These are phyloP conservation scores for Voacanga thouarsii DNA, from an alignment of 257 asterid genomes.

Conservation along the genomic window DNA sequence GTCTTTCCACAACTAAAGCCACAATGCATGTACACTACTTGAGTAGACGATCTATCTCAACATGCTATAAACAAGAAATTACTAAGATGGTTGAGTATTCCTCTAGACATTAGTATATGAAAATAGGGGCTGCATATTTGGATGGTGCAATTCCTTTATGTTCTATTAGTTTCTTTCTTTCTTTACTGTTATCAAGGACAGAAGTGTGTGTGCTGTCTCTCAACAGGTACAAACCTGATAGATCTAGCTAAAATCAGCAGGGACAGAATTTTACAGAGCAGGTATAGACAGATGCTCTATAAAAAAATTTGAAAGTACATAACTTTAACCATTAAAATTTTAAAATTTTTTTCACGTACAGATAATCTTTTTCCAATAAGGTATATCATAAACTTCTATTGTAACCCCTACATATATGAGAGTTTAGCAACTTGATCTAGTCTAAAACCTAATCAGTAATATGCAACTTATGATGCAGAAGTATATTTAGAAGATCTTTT, in stretches of 20 bases:
- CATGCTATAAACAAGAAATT: background rate
- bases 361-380: no score
- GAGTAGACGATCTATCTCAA: conserved; percentile 1
- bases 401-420: background rate
- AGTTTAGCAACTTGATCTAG: background rate
- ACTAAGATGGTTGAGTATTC: background rate
- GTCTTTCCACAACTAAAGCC: background rate
- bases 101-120: no score
- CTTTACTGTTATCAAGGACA: background rate
- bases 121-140: background rate
- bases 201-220: no score
- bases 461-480: background rate
- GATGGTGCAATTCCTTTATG: background rate
- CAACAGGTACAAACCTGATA: no score
- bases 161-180: background rate
- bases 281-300: background rate
- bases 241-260: background rate
- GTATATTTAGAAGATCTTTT: background rate
- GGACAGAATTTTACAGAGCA: background rate
- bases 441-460: background rate
- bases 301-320: no score
- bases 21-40: background rate
- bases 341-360: no score
- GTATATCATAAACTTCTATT: no score
- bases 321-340: no score